Evolutionary conservation across 106 monocot species (phyloP).

Genomic region (Triglochin maritima): DNA sequence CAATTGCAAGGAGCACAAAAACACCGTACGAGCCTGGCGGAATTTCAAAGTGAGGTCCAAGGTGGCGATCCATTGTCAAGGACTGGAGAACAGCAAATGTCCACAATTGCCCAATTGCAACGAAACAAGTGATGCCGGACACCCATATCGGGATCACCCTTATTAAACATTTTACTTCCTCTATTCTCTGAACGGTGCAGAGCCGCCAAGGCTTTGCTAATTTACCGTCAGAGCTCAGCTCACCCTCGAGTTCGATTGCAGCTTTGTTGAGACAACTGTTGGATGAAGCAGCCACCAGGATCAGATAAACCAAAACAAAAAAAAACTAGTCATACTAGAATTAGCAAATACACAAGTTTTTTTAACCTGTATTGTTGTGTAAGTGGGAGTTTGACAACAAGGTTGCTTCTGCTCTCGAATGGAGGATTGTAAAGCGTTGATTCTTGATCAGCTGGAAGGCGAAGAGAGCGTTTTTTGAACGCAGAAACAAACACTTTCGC

Average conservation of each 20-base stretch:
- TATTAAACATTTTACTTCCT: slow-evolving; percentile 41
- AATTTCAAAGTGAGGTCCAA: slow-evolving; percentile 17
- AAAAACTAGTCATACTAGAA: not conserved
- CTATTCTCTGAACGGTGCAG: slow-evolving; percentile 36
- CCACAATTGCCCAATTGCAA: slow-evolving; percentile 31
- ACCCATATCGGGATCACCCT: slow-evolving; percentile 46
- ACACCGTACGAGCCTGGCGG: slow-evolving; percentile 30
- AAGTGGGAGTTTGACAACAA: slow-evolving; percentile 16
- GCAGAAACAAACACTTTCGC: slow-evolving; percentile 18
- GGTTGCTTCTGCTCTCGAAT: not conserved
- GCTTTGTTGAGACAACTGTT: slow-evolving; percentile 60
- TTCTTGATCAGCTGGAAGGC: slow-evolving; percentile 8
- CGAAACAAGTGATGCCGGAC: slow-evolving; percentile 32
- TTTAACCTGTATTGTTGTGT: slow-evolving; percentile 25
- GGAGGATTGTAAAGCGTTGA: slow-evolving; percentile 13
- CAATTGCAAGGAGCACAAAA: slow-evolving; percentile 20
- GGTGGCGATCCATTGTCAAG: slow-evolving; percentile 29
- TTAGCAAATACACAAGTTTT: not conserved
- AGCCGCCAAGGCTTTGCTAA: slow-evolving; percentile 28
- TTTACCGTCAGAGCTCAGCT: slow-evolving; percentile 23
- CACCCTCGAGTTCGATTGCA: slow-evolving; percentile 36
- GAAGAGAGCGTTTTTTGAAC: slow-evolving; percentile 10
- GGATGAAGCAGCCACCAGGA: not conserved
- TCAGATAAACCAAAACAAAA: not conserved
- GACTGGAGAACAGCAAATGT: slow-evolving; percentile 35